These are phyloP conservation scores for Diaporthe vaccinii DNA, from an alignment of 2,329 filamentous ascomycete genomes.

Conservation along the genomic window DNA sequence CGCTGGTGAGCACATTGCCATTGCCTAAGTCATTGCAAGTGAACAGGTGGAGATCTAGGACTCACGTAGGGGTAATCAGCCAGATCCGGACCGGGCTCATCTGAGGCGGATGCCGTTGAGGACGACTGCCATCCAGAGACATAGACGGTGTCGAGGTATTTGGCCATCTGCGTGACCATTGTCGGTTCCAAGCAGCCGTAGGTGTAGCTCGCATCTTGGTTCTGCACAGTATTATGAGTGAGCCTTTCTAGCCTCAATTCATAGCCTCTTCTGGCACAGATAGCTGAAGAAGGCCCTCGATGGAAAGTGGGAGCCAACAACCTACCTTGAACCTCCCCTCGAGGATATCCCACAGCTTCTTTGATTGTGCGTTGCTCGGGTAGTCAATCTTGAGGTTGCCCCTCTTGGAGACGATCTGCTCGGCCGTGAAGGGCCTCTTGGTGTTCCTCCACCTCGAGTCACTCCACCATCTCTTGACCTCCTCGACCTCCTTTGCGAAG, in stretches of 20 bases:
- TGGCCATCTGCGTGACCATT: constrained; percentile 99
- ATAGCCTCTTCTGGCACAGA: not conserved
- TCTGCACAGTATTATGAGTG: constrained; percentile 61
- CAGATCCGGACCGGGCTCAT: constrained; percentile 97
- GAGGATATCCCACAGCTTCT: constrained; percentile 95
- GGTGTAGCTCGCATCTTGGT: constrained; percentile 88
- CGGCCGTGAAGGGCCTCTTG: constrained; percentile 91
- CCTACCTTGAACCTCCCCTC: constrained; percentile 87
- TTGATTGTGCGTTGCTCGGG: constrained; percentile 87
- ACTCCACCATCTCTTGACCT: constrained; percentile 94
- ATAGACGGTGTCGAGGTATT: constrained; percentile 98
- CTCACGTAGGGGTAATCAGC: constrained; percentile 94
- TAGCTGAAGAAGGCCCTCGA: not conserved
- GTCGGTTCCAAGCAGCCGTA: constrained; percentile 98
- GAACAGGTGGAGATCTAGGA: constrained; percentile 33
- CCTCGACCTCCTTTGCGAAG: constrained; percentile 86
- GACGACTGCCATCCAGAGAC: constrained; percentile 99
- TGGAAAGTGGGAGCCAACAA: not conserved
- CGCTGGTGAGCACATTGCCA: constrained; percentile 55
- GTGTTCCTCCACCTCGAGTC: constrained; percentile 94
- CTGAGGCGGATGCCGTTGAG: constrained; percentile 92
- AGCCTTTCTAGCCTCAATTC: not conserved
- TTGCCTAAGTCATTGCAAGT: not conserved
- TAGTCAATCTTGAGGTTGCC: constrained; percentile 93
- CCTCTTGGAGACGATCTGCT: constrained; percentile 96